Base-by-base conservation (phyloP, 2,329 filamentous ascomycete genomes). In the Talaromyces sp. region DNA sequence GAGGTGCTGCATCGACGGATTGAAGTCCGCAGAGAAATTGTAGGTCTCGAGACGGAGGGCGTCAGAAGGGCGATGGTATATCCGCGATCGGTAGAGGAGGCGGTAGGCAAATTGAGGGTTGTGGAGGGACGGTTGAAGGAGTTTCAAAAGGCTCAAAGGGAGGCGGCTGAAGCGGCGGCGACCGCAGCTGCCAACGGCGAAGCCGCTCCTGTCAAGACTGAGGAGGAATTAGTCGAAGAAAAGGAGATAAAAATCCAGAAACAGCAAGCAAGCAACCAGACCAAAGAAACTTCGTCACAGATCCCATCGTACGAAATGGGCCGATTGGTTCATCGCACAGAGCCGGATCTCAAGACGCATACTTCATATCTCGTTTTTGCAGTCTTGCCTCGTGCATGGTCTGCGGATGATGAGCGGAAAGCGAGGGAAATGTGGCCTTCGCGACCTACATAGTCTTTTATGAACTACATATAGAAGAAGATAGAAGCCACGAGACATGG, bases 291-390 rank as follows among this genome's bases (percentile, higher is more conserved):
- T 5, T 63, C 68, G 22, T 59, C 68, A 33, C 64, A 70, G 17
- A 22, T 73, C 19, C 76, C 91, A 67, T 76, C 85, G 0, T 96
- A 89, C 80, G 86, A 90, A 74, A 87, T 93, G 67, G 95, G 95
- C 0, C 86, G 87, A 33, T 73, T 98, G 47, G 85, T 92, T 35
- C 92, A 96, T 72, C 86, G 92, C 27, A 88, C 91, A 0, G 95
- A 99, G 79, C 82, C 88, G 0, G 95, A 99, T 73, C 81, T 98
- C 67, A 97, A 97, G 84, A 95, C 91, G 8, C 95, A 99, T 78
- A 99, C 95, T 0, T 95, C 91, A n/a, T 99, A 99, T 76, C 85
- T 99, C 4, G 90, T 96, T 4, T 99, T 99, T 80, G 95, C 95
- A 0, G 82, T 95, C 3, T 79, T 99, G 67, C 94, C 95, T n/a